These are phyloP conservation scores for Cyberlindnera americana DNA, from an alignment of 805 yeast species.

Conservation along the genomic window DNA sequence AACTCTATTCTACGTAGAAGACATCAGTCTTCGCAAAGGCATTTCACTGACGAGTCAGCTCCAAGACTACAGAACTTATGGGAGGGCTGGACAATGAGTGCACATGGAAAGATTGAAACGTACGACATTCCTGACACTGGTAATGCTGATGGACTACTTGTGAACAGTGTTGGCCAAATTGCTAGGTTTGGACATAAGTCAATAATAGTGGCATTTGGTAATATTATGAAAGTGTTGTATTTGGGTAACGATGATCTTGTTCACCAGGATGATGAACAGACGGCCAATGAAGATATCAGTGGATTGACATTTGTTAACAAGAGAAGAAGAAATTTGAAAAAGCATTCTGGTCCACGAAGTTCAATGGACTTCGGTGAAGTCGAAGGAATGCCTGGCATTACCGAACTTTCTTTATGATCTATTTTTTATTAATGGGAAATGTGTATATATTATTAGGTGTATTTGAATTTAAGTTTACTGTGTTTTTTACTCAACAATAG, in stretches of 20 bases:
- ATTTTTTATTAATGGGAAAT: neutral
- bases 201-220: conserved; percentile 71
- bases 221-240: conserved; percentile 65
- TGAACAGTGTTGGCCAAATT: conserved; percentile 57
- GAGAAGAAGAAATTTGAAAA: conserved; percentile 36
- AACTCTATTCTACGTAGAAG: conserved; percentile 20
- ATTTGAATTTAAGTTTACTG: too few relatives aligned
- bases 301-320: conserved; percentile 52
- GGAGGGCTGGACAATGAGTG: conserved; percentile 80
- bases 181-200: conserved; percentile 75
- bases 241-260: conserved; percentile 73
- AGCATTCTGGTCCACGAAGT: conserved; percentile 5
- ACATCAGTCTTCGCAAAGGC: conserved; percentile 7
- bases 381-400: conserved; percentile 22
- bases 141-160: conserved; percentile 40
- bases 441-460: neutral
- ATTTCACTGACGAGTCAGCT: conserved; percentile 21
- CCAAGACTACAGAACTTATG: conserved; percentile 45
- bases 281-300: conserved; percentile 37
- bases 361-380: conserved; percentile 25
- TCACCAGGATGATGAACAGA: conserved; percentile 50
- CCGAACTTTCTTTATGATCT: conserved; percentile 19
- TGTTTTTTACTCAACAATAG: too few relatives aligned
- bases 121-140: conserved; percentile 55
- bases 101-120: conserved; percentile 57